Base-by-base conservation (phyloP, 345 rosid species). In the Heritiera littoralis region DNA sequence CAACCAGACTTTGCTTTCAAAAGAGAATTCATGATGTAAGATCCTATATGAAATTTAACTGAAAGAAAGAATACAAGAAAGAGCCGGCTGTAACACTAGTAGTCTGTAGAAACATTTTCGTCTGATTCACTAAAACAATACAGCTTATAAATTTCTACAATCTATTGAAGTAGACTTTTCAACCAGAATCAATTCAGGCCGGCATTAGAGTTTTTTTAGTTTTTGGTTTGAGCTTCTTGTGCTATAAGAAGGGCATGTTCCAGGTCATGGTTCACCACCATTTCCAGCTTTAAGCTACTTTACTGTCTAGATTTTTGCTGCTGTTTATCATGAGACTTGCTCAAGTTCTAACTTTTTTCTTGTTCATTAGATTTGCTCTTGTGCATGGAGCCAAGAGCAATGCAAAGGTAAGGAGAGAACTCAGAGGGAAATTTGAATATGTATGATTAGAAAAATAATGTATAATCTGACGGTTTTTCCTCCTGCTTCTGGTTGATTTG, bases 341-440 rank as follows among this genome's bases (percentile, higher is more conserved):
- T 43, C 66, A 41, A 54, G 6, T 79, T 38, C 38, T 83, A 32
- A 18, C 63, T 28, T 68, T 87, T 61, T 72, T 84, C 70, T 78
- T 77, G 68, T 52, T 84, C 66, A 18, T 74, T 41, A 20, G 79
- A 58, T 48, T 80, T 66, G 80, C 80, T 73, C 58, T 81, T 48
- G 72, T 71, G 3, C 73, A 72, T 78, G 90, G 84, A 76, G 74
- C 45, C 69, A 64, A 79, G 28, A n/a, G 41, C 67, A 78, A 79
- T 56, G 86, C 80, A 48, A 84, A 81, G 86, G 87, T 77, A 51
- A 43, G 54, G 8, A 49, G 12, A 49, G 12, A 45, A 0, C 43
- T 17, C 63, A 18, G 7, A 11, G 5, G 17, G 20, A 32, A 9
- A 49, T 8, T 45, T 59, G 5, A 46, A 20, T 64, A 0, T 52